Evolutionary conservation across 306 rosid species (phyloP), one percentile per base, ranked within the genome.

Genomic region (Begonia masoniana): DNA sequence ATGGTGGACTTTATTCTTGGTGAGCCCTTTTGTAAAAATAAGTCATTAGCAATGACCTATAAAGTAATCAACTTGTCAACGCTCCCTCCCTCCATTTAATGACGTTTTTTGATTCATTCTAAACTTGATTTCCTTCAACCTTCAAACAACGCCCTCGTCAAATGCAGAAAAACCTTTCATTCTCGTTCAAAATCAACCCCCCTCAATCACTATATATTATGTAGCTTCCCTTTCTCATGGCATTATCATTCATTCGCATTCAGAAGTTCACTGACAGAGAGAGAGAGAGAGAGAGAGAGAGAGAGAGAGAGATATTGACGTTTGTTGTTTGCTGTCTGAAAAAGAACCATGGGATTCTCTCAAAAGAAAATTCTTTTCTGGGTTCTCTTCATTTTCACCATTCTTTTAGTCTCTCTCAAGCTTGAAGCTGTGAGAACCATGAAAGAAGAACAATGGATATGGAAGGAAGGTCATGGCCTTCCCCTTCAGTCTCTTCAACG

Each of bases 351-450:
- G 80, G 70, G 66, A 53, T 31, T 66, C 10, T 47, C 41, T 49
- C 41, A 51, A 51, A 65, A 41, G 13, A 70, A 55, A 53, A 36
- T 56, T 19, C 8, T 80, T 15, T 67, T 78, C 12, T 55, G 17
- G 1, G n/a, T 59, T 54, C 6, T 73, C 23, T 51, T 73, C 41
- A 59, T 78, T 16, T 51, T 74, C 26, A 42, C 41, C 12, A 41
- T 69, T 41, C 9, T 74, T 53, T 56, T 74, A 12, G 65, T 43
- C 42, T 68, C 23, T 41, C 41, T 73, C 52, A 54, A 71, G 54
- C 7, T 57, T 24, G 94, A 67, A 55, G 78, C 52, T 41, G 49
- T 52, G 15, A 84, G 89, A 62, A 61, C 69, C 0, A 55, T 81
- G 62, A 66, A 50, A 19, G 64, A 51, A 72, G 73, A 78, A n/a